Evolutionary conservation across 139 green algal genomes (phyloP).

Genomic region (Astrephomene gubernaculifera): DNA sequence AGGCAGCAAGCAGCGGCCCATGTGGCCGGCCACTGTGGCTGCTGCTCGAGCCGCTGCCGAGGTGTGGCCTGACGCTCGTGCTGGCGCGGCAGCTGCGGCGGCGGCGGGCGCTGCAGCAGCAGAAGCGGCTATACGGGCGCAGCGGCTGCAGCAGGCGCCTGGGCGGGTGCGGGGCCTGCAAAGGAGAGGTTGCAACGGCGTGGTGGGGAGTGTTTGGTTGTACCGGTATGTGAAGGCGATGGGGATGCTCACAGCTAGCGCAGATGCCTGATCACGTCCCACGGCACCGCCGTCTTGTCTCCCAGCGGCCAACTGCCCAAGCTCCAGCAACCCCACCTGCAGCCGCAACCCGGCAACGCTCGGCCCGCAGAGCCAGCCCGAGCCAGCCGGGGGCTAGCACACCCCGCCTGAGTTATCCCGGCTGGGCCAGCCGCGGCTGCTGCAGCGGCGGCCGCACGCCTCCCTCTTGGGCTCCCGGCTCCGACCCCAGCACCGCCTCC

Average conservation of each 20-base stretch:
- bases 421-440: background rate
- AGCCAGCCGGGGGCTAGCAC: background rate
- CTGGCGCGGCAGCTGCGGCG: background rate
- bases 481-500: too few species aligned
- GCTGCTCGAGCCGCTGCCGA: too few species aligned
- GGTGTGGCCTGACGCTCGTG: background rate
- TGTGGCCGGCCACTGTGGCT: too few species aligned
- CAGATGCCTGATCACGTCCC: too few species aligned
- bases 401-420: background rate
- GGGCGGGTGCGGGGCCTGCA: background rate
- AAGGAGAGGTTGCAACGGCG: too few species aligned
- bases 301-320: too few species aligned
- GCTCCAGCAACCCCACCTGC: background rate
- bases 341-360: background rate
- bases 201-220: too few species aligned
- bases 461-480: background rate
- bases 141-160: background rate
- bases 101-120: background rate
- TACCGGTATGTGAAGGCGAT: too few species aligned
- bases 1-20: too few species aligned
- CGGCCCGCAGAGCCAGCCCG: constrained; percentile 13
- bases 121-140: background rate
- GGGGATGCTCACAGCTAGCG: too few species aligned
- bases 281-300: too few species aligned
- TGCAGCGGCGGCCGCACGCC: background rate